phyloP scores from a whole-genome alignment of 768 basidiomycete species.

The Sistotremastrum niveocremeum region DNA sequence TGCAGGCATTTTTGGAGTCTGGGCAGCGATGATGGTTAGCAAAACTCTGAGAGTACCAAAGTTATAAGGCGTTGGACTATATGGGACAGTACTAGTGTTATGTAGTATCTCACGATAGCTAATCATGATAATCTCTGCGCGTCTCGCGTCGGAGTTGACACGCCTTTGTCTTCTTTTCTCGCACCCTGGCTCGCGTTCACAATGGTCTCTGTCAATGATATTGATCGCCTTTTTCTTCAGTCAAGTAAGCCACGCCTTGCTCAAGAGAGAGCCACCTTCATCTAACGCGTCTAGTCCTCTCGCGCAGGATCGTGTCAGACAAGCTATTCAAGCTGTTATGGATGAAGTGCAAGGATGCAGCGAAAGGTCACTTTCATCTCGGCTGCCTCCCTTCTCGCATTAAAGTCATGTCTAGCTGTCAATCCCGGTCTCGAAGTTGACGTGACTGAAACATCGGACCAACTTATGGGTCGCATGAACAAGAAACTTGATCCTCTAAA shows the following conservation, averaged over 20 bases:
- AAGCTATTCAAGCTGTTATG: constrained; percentile 53
- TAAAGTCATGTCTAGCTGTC: not conserved
- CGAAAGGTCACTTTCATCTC: constrained; percentile 36
- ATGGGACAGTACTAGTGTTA: too few relatives aligned
- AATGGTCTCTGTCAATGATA: constrained; percentile 45
- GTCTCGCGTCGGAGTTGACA: too few relatives aligned
- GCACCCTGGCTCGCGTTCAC: constrained; percentile 6
- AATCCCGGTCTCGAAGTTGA: constrained; percentile 11
- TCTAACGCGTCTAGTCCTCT: constrained; percentile 28
- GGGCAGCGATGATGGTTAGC: constrained; percentile 97
- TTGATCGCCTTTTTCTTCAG: constrained; percentile 68
- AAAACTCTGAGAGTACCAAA: constrained; percentile 89
- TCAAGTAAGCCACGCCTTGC: constrained; percentile 15
- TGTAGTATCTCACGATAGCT: too few relatives aligned
- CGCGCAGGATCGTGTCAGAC: constrained; percentile 52
- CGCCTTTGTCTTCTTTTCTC: not conserved
- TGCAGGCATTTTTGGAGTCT: constrained; percentile 62
- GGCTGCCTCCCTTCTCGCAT: constrained; percentile 1
- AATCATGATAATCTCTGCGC: too few relatives aligned
- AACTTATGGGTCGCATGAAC: constrained; percentile 49
- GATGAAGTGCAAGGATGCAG: constrained; percentile 51
- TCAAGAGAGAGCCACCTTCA: too few relatives aligned
- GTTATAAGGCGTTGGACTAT: constrained; percentile 23
- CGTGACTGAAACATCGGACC: constrained; percentile 38
- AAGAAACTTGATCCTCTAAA: constrained; percentile 50